A percentile compares a stretch with the other conserved stretches of the same genome.
Evolutionary conservation across 2,329 filamentous ascomycete species (phyloP).

Genomic region (Colletotrichum somersetense): DNA sequence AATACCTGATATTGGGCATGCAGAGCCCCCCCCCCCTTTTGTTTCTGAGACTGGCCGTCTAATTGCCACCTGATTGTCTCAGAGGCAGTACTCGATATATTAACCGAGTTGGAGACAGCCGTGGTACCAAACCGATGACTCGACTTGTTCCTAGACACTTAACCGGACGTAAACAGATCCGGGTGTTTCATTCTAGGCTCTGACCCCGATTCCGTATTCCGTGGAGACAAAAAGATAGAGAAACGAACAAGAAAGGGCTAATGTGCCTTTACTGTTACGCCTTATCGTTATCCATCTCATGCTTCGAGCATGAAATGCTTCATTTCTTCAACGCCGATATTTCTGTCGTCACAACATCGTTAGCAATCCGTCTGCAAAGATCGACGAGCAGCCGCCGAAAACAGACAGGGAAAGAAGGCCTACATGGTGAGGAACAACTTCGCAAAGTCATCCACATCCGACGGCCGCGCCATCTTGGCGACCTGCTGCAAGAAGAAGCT

Average conservation of each 20-base stretch:
- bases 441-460: constrained; percentile 57
- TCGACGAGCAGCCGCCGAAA: neutral
- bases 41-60: neutral
- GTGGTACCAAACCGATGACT: too few species aligned
- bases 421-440: constrained; percentile 54
- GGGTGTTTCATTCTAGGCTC: neutral
- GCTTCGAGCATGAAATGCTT: constrained; percentile 41
- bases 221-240: neutral
- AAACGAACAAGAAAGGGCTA: neutral
- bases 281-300: constrained; percentile 2
- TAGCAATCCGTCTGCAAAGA: neutral
- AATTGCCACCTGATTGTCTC: neutral
- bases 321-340: constrained; percentile 40
- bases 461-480: constrained; percentile 52
- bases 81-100: neutral
- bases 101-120: neutral
- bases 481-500: constrained; percentile 53
- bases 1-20: neutral
- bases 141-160: neutral
- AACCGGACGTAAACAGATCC: neutral
- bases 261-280: neutral
- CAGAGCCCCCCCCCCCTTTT: too few species aligned
- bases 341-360: constrained; percentile 10
- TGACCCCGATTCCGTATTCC: neutral
- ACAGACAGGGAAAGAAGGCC: constrained; percentile 42